Conservation (phyloP, 108 stramenopile species). For the Stephanodiscus minutulus region DNA sequence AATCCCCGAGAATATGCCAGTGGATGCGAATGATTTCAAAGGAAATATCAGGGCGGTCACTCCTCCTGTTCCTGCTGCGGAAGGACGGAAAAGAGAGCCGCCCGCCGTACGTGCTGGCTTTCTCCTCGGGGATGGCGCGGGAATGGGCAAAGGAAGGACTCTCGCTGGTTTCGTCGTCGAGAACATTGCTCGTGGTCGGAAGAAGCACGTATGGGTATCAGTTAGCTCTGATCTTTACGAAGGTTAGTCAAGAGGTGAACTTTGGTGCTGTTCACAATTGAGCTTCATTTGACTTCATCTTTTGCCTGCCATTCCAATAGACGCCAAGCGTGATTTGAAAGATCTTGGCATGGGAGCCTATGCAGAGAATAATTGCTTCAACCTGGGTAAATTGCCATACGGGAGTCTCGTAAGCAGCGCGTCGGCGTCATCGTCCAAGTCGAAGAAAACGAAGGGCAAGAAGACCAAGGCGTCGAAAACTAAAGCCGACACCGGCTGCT, state of each 20-base stretch:
- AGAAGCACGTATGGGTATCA: conserved; percentile 54
- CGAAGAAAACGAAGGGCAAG: conserved; percentile 25
- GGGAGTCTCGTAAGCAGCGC: conserved; percentile 24
- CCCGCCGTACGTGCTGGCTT: conserved; percentile 32
- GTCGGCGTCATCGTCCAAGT: conserved; percentile 10
- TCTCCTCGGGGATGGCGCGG: conserved; percentile 83
- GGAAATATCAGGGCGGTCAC: neutral
- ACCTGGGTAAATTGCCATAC: conserved; percentile 48
- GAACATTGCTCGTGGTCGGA: conserved; percentile 50
- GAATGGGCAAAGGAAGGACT: conserved; percentile 73
- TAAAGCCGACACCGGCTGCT: conserved; percentile 22
- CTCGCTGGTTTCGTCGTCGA: conserved; percentile 62
- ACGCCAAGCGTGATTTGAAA: conserved; percentile 56
- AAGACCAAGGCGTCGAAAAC: conserved; percentile 24
- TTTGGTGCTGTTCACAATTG: neutral
- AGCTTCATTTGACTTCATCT: neutral
- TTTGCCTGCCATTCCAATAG: conserved; percentile 7
- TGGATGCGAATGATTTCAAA: conserved; percentile 3
- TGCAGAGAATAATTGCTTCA: conserved; percentile 42
- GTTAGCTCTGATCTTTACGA: conserved; percentile 52
- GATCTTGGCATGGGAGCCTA: conserved; percentile 39
- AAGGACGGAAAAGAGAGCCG: conserved; percentile 49
- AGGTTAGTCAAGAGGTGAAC: conserved; percentile 20
- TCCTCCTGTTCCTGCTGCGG: conserved; percentile 20
- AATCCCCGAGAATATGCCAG: neutral